A percentile compares a stretch with the other conserved stretches of the same genome.
phyloP scores from a whole-genome alignment of 768 basidiomycete species.

The Tylopilus subfusipes region DNA sequence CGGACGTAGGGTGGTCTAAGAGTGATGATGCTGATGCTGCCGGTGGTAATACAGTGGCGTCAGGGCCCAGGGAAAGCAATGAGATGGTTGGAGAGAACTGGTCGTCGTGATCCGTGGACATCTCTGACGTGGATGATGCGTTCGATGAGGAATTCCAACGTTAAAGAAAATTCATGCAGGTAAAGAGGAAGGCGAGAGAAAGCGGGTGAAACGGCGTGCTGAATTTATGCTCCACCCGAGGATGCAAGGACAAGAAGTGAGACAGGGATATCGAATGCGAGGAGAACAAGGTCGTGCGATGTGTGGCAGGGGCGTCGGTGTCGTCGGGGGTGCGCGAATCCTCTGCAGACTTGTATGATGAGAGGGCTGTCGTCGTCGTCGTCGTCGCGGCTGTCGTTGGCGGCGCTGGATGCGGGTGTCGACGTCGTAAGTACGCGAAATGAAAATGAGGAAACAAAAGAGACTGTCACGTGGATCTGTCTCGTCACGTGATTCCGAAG shows the following conservation, averaged over 20 bases:
- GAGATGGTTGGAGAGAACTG: conserved; percentile 13
- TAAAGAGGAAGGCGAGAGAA: neutral
- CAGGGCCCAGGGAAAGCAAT: conserved; percentile 9
- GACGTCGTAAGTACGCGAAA: conserved; percentile 22
- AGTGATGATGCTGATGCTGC: conserved; percentile 16
- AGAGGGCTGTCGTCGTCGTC: neutral
- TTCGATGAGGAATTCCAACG: conserved; percentile 8
- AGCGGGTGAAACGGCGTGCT: conserved; percentile 5
- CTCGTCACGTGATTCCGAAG: neutral
- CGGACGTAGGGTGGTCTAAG: conserved; percentile 24
- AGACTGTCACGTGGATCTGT: neutral
- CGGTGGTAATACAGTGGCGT: conserved; percentile 26
- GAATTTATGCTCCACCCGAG: conserved; percentile 5
- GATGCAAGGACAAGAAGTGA: conserved; percentile 7
- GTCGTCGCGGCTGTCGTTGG: conserved; percentile 10
- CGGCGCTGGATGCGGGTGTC: conserved; percentile 12
- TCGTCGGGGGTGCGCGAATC: neutral
- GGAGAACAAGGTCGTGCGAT: conserved; percentile 4
- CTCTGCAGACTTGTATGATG: neutral
- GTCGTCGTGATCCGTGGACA: conserved; percentile 25
- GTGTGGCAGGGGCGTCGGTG: neutral
- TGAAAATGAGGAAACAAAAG: conserved; percentile 19
- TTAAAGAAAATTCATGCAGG: conserved; percentile 21
- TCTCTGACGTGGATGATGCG: conserved; percentile 20
- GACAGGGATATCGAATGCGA: neutral